A percentile compares a stretch with the other conserved stretches of the same genome.
Conservation (phyloP, 306 rosid species). For the Aeschynomene evenia region DNA sequence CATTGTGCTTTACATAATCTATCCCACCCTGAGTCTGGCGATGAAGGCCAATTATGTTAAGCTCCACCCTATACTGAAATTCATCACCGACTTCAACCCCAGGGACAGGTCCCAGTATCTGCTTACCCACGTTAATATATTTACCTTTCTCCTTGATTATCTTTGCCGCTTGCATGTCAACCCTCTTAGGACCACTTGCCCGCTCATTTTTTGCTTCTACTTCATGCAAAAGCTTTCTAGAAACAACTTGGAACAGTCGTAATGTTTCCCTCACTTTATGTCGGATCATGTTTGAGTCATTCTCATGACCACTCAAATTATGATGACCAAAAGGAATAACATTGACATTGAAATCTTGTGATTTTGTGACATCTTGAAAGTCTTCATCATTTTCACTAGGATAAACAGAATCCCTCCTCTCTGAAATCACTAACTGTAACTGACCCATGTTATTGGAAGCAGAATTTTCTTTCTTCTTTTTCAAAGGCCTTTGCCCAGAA, state of each 20-base stretch:
- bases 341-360: conserved; percentile 34
- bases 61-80: conserved; percentile 86
- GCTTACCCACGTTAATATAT: conserved; percentile 61
- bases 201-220: conserved; percentile 55
- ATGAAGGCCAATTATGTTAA: conserved; percentile 75
- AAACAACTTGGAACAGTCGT: conserved; percentile 71
- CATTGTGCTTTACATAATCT: conserved; percentile 59
- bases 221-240: conserved; percentile 77
- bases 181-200: conserved; percentile 41
- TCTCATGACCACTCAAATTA: conserved; percentile 33
- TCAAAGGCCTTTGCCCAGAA: conserved; percentile 35
- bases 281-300: conserved; percentile 48
- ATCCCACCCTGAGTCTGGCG: conserved; percentile 78
- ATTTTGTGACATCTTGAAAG: conserved; percentile 21
- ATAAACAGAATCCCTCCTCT: conserved; percentile 28
- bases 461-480: conserved; percentile 34
- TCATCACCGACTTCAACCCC: conserved; percentile 97
- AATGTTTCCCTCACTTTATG: conserved; percentile 69
- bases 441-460: conserved; percentile 40
- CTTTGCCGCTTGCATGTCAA: conserved; percentile 57
- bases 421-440: conserved; percentile 45
- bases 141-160: conserved; percentile 58
- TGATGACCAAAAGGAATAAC: conserved; percentile 50
- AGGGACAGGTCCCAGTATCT: conserved; percentile 71
- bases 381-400: conserved; percentile 25